Evolutionary conservation across 768 basidiomycete genomes (phyloP).

Genomic region (Ramaria sp.): DNA sequence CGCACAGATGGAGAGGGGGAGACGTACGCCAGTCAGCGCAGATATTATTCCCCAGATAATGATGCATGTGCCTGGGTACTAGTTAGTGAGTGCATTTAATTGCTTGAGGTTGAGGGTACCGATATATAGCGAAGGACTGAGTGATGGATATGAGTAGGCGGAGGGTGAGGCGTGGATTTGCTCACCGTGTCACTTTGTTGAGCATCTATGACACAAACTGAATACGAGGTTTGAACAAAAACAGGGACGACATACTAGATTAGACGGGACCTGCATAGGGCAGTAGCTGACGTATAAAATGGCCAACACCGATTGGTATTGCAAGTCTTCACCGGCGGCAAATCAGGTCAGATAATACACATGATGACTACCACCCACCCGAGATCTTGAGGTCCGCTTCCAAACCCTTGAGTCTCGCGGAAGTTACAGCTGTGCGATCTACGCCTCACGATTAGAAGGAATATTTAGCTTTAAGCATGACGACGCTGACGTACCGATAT

Average conservation of each 20-base stretch:
- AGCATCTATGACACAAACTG: slow-evolving; percentile 30
- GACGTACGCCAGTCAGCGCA: slow-evolving; percentile 45
- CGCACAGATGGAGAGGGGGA: background rate
- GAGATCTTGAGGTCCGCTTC: slow-evolving; percentile 26
- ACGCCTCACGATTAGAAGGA: background rate
- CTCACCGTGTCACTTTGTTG: slow-evolving; percentile 41
- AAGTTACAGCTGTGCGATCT: slow-evolving; percentile 17
- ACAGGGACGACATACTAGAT: slow-evolving; percentile 34
- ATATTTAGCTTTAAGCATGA: background rate
- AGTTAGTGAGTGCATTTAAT: background rate
- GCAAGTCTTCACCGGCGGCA: slow-evolving; percentile 27
- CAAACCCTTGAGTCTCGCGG: slow-evolving; percentile 30
- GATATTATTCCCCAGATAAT: slow-evolving; percentile 55
- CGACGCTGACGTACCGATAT: slow-evolving; percentile 28
- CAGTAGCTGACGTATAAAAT: slow-evolving; percentile 48
- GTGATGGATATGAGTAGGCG: background rate
- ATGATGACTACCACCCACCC: slow-evolving; percentile 15
- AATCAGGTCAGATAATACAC: background rate
- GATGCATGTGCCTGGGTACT: slow-evolving; percentile 28
- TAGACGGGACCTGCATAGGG: slow-evolving; percentile 56
- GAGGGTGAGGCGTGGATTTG: background rate
- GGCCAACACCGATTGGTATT: slow-evolving; percentile 42
- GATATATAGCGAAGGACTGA: slow-evolving; percentile 52
- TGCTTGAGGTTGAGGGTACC: slow-evolving; percentile 17
- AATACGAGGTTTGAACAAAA: slow-evolving; percentile 2